Percentiles rank a stretch among this genome's conserved stretches.
phyloP scores from a whole-genome alignment of 2,329 filamentous ascomycete species.

The Fusarium tuaranense region DNA sequence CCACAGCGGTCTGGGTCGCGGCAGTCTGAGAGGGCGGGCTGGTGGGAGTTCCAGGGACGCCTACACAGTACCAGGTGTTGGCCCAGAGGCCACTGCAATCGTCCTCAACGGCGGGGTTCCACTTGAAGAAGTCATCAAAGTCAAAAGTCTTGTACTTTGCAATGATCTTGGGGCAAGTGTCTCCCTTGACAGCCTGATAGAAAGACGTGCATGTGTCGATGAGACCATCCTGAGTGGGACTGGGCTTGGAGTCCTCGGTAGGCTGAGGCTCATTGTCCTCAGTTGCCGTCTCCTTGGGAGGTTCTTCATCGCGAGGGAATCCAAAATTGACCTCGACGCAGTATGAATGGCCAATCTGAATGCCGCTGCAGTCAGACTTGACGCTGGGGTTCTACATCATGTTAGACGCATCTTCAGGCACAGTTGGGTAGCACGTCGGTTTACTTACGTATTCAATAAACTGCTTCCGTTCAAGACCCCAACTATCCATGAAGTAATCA shows the following conservation, averaged over 20 bases:
- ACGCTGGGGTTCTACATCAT: no score
- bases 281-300: not conserved
- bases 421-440: no score
- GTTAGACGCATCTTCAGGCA: no score
- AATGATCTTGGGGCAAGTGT: constrained; percentile 14
- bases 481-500: no score
- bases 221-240: not conserved
- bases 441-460: no score
- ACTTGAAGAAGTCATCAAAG: constrained; percentile 12
- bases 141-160: not conserved
- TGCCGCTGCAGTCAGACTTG: not conserved
- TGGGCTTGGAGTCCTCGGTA: not conserved
- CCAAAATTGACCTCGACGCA: not conserved
- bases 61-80: constrained; percentile 8
- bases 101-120: not conserved
- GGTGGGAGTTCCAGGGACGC: not conserved
- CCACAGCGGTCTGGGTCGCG: not conserved
- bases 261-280: not conserved
- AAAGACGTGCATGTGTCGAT: constrained; percentile 8
- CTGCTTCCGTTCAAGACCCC: no score
- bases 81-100: constrained; percentile 1
- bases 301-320: not conserved
- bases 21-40: not conserved
- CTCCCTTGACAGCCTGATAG: constrained; percentile 22
- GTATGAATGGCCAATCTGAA: not conserved